Conservation (phyloP, 2,329 filamentous ascomycete genomes). For the Westerdykella ornata region DNA sequence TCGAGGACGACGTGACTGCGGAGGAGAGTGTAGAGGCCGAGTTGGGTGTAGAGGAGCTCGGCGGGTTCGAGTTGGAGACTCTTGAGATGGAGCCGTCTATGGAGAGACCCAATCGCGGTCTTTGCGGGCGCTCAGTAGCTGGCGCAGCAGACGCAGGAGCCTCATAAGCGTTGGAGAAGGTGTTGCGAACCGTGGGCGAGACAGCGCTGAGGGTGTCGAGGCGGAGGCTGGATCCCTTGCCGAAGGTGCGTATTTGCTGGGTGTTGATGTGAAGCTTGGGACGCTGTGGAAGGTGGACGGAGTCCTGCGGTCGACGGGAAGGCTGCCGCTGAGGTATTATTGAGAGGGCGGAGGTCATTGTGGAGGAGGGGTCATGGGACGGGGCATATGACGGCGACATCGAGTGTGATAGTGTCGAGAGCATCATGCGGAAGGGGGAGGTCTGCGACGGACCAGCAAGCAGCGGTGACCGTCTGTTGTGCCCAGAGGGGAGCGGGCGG, state of each 20-base stretch:
- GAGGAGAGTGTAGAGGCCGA: constrained; percentile 36
- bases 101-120: constrained; percentile 21
- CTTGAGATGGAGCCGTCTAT: constrained; percentile 27
- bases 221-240: constrained; percentile 48
- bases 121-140: constrained; percentile 19
- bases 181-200: constrained; percentile 56
- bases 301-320: constrained; percentile 7
- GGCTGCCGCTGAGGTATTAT: constrained; percentile 35
- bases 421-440: constrained; percentile 28
- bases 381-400: constrained; percentile 21
- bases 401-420: constrained; percentile 31
- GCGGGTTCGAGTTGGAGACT: constrained; percentile 6
- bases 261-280: constrained; percentile 59
- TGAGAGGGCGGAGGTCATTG: constrained; percentile 43
- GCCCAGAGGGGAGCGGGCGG: constrained; percentile 1
- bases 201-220: constrained; percentile 50
- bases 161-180: constrained; percentile 55
- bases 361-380: constrained; percentile 23
- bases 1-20: constrained; percentile 35
- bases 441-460: too few species aligned
- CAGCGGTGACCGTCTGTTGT: too few species aligned
- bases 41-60: constrained; percentile 27
- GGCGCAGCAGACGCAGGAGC: constrained; percentile 29
- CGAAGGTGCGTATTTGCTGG: constrained; percentile 45
- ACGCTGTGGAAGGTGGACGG: constrained; percentile 32